Evolutionary conservation across 2,329 filamentous ascomycete genomes (phyloP).

Genomic region (Fusarium transvaalense): DNA sequence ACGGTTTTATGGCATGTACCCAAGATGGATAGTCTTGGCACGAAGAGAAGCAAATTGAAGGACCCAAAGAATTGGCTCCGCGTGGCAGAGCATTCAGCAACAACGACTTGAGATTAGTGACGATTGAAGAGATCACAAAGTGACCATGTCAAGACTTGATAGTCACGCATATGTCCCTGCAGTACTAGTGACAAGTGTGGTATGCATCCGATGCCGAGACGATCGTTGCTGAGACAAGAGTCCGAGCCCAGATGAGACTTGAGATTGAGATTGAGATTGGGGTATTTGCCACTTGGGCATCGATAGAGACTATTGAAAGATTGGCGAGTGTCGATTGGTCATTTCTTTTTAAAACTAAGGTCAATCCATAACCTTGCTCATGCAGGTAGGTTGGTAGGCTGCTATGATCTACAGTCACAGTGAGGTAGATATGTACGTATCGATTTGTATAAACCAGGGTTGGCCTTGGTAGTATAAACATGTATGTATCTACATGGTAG

Average conservation of each 20-base stretch:
- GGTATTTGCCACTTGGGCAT: slow-evolving; percentile 38
- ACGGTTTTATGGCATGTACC: slow-evolving; percentile 22
- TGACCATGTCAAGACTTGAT: slow-evolving; percentile 8
- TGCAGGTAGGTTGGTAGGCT: background rate
- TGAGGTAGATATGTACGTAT: background rate
- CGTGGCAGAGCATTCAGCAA: background rate
- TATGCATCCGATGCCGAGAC: background rate
- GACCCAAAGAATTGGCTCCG: background rate
- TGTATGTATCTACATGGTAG: no score
- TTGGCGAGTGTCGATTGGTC: slow-evolving; percentile 27
- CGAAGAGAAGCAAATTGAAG: slow-evolving; percentile 27
- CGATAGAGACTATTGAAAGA: slow-evolving; percentile 30
- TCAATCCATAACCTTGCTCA: slow-evolving; percentile 15
- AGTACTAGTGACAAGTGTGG: slow-evolving; percentile 1
- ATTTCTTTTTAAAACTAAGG: slow-evolving; percentile 1
- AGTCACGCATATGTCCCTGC: background rate
- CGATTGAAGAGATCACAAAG: slow-evolving; percentile 15
- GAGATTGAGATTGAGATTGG: background rate
- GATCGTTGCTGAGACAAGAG: background rate
- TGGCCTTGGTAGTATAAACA: background rate
- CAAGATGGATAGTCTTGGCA: slow-evolving; percentile 19
- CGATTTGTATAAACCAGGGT: no score
- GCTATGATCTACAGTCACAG: slow-evolving; percentile 11
- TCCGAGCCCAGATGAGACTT: slow-evolving; percentile 8
- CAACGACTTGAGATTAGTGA: slow-evolving; percentile 7